These are phyloP conservation scores for Malus fusca DNA, from an alignment of 306 rosid genomes.

Conservation along the genomic window DNA sequence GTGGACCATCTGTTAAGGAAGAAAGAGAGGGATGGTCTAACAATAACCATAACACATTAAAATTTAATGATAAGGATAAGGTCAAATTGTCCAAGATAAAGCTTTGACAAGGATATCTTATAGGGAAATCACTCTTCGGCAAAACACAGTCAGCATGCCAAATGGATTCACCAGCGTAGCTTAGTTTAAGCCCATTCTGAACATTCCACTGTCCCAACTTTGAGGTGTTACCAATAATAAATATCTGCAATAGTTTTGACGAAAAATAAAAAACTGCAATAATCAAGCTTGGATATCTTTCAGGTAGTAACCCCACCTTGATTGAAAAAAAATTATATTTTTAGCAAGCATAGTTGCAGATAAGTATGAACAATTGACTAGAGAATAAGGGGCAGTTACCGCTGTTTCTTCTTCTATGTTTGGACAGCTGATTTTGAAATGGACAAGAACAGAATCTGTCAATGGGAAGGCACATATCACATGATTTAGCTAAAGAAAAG, in stretches of 20 bases:
- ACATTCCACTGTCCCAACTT: slow-evolving; percentile 80
- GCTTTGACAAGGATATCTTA: slow-evolving; percentile 61
- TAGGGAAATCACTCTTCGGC: slow-evolving; percentile 55
- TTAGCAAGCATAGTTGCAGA: not conserved
- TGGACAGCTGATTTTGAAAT: slow-evolving; percentile 78
- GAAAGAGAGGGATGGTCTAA: slow-evolving; percentile 5
- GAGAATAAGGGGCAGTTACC: slow-evolving; percentile 36
- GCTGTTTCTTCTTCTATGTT: slow-evolving; percentile 60
- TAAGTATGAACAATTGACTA: slow-evolving; percentile 1
- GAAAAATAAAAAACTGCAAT: slow-evolving; percentile 60
- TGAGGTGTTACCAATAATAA: slow-evolving; percentile 58
- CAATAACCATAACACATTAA: not conserved
- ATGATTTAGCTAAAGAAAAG: slow-evolving; percentile 13
- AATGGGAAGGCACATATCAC: slow-evolving; percentile 18
- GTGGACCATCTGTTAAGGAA: slow-evolving; percentile 63
- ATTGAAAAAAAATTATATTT: not conserved
- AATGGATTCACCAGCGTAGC: slow-evolving; percentile 62
- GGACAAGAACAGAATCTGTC: slow-evolving; percentile 51
- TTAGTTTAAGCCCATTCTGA: slow-evolving; percentile 64
- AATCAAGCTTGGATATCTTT: slow-evolving; percentile 11
- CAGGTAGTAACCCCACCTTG: slow-evolving; percentile 4
- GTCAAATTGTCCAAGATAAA: slow-evolving; percentile 13
- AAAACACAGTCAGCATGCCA: slow-evolving; percentile 81
- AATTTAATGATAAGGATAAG: not conserved
- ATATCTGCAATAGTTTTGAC: slow-evolving; percentile 48